Base-by-base conservation (phyloP, 768 basidiomycete species). In the Sarcodon sp. region DNA sequence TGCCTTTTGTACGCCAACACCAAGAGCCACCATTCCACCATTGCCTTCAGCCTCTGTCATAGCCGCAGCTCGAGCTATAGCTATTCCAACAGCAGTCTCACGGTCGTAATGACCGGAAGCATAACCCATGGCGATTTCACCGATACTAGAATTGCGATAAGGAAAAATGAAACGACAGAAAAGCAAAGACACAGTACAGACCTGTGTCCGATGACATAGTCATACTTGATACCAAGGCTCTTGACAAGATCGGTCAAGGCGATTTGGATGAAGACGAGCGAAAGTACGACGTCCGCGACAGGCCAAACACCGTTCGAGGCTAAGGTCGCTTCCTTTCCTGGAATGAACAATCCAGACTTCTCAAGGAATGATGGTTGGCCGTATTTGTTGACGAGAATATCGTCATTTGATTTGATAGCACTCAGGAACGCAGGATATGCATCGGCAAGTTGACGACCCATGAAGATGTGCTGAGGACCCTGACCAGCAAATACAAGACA, bases 51-150 rank as follows among this genome's bases (percentile, higher is more conserved):
- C 64, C 13, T 56, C 43, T n/a, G 35, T 54, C 66, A 66, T 67
- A 13, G 66, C 62, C n/a, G 56, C 58, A 4, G 64, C 64, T 50
- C 65, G 65, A 12, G 63, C 65, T 9, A 59, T 55, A 9, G 65
- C 64, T n/a, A 66, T 56, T 35, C 61, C 65, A 33, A 67, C 33
- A 2, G 63, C 57, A 52, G 58, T 64, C 47, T 64, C 55, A 43
- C 58, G 65, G 38, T 66, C 56, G 35, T 62, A 62, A 18, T 67
- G 59, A 8, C 66, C 65, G 1, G 66, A 61, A 10, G 65, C 64
- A 27, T 67, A 67, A 37, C 63, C 58, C 57, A 66, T 66, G 3
- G 62, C 65, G 38, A 66, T 63, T 45, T 67, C 65, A 31, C 65
- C 64, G 52, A 54, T 54, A 56, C 15, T 47, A 18, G 9, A 16